Base-by-base conservation (phyloP, 257 asterid species). In the Solanum sejunctum region DNA sequence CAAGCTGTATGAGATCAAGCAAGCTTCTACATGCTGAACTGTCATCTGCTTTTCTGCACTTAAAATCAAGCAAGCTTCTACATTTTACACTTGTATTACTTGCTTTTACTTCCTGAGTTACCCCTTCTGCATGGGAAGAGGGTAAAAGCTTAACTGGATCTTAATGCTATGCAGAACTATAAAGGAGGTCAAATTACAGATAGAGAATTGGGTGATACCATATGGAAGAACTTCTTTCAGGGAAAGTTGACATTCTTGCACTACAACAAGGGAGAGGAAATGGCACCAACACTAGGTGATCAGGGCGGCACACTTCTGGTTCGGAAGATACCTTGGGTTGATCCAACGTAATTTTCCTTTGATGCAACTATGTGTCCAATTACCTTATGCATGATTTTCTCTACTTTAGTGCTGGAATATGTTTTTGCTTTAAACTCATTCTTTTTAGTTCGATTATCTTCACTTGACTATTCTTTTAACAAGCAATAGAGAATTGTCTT, bases 291-390 rank as follows among this genome's bases (percentile, higher is more conserved):
- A 51, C 81, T 93, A 67, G 95, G 96, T 85, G 28, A 88, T 67
- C 89, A 86, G 85, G 93, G 93, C 56, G 95, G 94, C 86, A 94
- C 98, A 75, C 94, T 94, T 87, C 99, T 96, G 70, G 98, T 94
- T 78, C 91, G 99, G 61, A 96, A 93, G 91, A 85, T 96, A 85
- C 95, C 97, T 36, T 36, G 56, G 60, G 89, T 96, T 52, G 88
- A 89, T 90, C 90, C 97, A 72, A 91, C 52, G 98, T 96, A 94
- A 81, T 87, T 87, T 87, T 78, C 64, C 10, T 32, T 32, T 78
- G 66, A 23, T 36, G 23, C 66, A 73, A 36, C 49, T 82, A 47
- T 67, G 36, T 6, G 43, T 41, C 82, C 75, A 39, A 69, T 56
- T 84, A 41, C 49, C 52, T 85, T 75, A 8, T 47, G 55, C 49